phyloP scores from a whole-genome alignment of 2,329 filamentous ascomycete genomes.

The Coniochaeta prunicola region DNA sequence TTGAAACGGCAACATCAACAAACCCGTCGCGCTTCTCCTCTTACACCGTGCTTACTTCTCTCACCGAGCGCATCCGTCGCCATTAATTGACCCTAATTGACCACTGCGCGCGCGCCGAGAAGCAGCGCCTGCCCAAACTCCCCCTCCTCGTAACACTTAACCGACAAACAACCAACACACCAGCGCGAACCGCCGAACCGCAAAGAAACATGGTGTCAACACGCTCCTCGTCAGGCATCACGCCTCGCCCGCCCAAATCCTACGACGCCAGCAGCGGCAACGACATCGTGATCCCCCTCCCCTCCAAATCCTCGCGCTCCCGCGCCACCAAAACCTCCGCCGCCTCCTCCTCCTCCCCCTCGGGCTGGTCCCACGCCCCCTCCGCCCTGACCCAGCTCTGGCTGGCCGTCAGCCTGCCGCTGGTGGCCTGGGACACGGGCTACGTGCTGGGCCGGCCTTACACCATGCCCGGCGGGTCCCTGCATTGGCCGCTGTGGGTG shows the following conservation, averaged over 20 bases:
- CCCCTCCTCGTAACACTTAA: neutral
- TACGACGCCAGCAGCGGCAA: neutral
- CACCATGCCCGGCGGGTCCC: conserved; percentile 69
- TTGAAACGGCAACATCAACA: neutral
- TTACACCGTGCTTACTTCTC: neutral
- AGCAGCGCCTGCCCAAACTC: too few species aligned
- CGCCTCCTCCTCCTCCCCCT: conserved; percentile 5
- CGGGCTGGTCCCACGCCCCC: conserved; percentile 38
- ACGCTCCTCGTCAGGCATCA: conserved; percentile 7
- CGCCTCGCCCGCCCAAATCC: neutral
- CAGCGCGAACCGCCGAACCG: neutral
- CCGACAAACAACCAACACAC: neutral
- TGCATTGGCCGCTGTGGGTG: conserved; percentile 65
- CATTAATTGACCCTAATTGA: too few species aligned
- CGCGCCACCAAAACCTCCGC: neutral
- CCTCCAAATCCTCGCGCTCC: neutral
- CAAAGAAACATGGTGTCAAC: conserved; percentile 6
- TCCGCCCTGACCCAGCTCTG: conserved; percentile 50
- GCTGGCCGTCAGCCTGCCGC: conserved; percentile 66
- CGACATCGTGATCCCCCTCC: neutral
- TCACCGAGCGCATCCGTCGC: neutral
- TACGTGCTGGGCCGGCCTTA: conserved; percentile 77
- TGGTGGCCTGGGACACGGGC: conserved; percentile 73
- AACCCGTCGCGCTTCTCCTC: neutral
- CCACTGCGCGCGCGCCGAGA: neutral